phyloP scores from a whole-genome alignment of 2,329 filamentous ascomycete species.

The Grosmannia penicillata region DNA sequence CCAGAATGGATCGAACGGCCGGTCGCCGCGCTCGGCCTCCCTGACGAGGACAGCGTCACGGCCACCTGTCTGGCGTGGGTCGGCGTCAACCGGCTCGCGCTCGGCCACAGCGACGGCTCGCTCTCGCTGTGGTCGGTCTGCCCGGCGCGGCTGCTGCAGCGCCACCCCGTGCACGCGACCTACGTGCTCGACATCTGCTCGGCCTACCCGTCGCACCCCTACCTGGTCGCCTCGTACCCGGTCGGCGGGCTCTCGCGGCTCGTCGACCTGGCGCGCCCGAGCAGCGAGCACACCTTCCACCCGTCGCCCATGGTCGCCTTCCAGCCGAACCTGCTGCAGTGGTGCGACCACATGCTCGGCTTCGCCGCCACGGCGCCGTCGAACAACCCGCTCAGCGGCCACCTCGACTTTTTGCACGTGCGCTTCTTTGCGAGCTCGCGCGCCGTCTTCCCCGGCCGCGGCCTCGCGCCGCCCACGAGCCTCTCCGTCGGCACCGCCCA shows the following conservation, averaged over 20 bases:
- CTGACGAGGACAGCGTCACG: slow-evolving; percentile 29
- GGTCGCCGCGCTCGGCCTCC: slow-evolving; percentile 27
- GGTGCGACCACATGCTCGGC: slow-evolving; percentile 39
- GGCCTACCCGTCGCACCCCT: slow-evolving; percentile 40
- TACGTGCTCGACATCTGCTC: slow-evolving; percentile 39
- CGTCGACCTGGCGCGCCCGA: slow-evolving; percentile 36
- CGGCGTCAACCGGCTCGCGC: slow-evolving; percentile 36
- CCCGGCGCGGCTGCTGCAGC: slow-evolving; percentile 31
- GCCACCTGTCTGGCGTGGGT: slow-evolving; percentile 41
- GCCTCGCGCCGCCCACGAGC: slow-evolving; percentile 27
- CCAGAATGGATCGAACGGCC: slow-evolving; percentile 30
- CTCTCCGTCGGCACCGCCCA: slow-evolving; percentile 34
- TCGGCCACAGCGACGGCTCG: slow-evolving; percentile 42
- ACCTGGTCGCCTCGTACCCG: slow-evolving; percentile 38
- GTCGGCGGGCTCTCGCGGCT: slow-evolving; percentile 38
- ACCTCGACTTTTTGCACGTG: slow-evolving; percentile 36
- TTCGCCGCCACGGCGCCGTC: slow-evolving; percentile 38
- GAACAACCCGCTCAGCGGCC: slow-evolving; percentile 35
- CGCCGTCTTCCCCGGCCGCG: slow-evolving; percentile 29
- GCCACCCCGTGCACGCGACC: slow-evolving; percentile 38
- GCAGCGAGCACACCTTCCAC: slow-evolving; percentile 37
- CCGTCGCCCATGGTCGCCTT: slow-evolving; percentile 33
- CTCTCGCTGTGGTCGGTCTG: slow-evolving; percentile 41
- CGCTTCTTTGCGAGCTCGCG: slow-evolving; percentile 37
- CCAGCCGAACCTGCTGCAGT: slow-evolving; percentile 37